Evolutionary conservation across 1,139 yeast genomes (phyloP).

Genomic region (Diutina scorzettiae): DNA sequence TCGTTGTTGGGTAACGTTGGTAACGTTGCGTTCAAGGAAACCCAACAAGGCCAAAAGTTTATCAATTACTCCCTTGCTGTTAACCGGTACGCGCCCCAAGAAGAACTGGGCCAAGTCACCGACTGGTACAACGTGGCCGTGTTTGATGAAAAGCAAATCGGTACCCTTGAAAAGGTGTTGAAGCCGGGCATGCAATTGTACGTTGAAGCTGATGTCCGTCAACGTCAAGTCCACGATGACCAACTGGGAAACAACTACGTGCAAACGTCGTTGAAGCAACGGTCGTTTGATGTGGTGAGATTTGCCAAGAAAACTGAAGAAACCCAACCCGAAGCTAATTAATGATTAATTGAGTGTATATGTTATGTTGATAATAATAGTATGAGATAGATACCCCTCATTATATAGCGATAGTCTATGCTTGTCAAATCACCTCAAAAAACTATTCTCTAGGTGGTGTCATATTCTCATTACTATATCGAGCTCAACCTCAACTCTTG

Average conservation of each 20-base stretch:
- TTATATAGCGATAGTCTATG: too few species aligned
- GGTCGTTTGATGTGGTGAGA: conserved; percentile 25
- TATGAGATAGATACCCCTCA: too few species aligned
- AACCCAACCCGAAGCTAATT: not conserved
- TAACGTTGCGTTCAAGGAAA: conserved; percentile 24
- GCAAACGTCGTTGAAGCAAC: conserved; percentile 24
- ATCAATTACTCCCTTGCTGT: conserved; percentile 35
- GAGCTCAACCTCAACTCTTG: too few species aligned
- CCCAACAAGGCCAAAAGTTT: conserved; percentile 26
- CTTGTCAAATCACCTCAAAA: too few species aligned
- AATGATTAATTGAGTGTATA: not conserved
- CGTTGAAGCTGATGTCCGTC: conserved; percentile 32
- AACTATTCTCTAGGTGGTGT: too few species aligned
- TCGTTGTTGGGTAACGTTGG: conserved; percentile 35
- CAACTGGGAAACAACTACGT: conserved; percentile 20
- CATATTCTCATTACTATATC: too few species aligned
- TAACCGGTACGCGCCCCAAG: conserved; percentile 22
- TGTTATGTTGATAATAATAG: not conserved
- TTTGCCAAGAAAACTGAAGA: conserved; percentile 20
- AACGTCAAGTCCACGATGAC: conserved; percentile 23
- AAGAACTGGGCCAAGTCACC: conserved; percentile 17
- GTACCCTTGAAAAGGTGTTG: conserved; percentile 27
- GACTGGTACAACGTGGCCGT: conserved; percentile 34
- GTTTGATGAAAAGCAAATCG: conserved; percentile 27
- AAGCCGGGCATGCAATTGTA: conserved; percentile 30